Percentiles rank a stretch among this genome's conserved stretches.
Conservation (phyloP, 2,329 filamentous ascomycete genomes). For the Diaporthe citriasiana region DNA sequence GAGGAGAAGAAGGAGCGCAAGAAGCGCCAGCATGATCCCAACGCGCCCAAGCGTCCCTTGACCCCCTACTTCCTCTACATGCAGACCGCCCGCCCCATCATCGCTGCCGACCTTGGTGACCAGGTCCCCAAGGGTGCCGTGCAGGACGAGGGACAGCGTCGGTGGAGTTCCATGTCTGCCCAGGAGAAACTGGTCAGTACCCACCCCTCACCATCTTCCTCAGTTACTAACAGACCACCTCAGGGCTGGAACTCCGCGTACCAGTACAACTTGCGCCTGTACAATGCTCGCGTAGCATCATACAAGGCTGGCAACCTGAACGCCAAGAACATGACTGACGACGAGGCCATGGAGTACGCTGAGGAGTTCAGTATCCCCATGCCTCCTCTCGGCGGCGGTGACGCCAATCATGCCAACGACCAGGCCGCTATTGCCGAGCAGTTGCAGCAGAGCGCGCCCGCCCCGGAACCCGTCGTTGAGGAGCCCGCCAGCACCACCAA, state of each 20-base stretch:
- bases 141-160: constrained; percentile 85
- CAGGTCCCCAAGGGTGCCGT: constrained; percentile 87
- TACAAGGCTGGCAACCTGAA: constrained; percentile 72
- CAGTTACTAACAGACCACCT: constrained; percentile 26
- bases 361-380: constrained; percentile 69
- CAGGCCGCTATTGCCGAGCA: constrained; percentile 72
- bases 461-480: constrained; percentile 58
- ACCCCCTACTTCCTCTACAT: constrained; percentile 97
- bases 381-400: constrained; percentile 62
- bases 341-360: constrained; percentile 73
- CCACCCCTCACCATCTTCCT: not conserved
- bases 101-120: constrained; percentile 82
- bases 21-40: constrained; percentile 89
- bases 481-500: constrained; percentile 59
- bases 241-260: constrained; percentile 76
- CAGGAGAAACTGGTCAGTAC: constrained; percentile 74
- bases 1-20: constrained; percentile 90
- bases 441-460: constrained; percentile 61
- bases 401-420: constrained; percentile 61
- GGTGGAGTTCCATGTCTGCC: constrained; percentile 85
- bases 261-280: constrained; percentile 76
- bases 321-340: constrained; percentile 73
- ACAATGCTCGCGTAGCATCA: constrained; percentile 75
- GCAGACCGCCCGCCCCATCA: constrained; percentile 86
- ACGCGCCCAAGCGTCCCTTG: constrained; percentile 92